Evolutionary conservation across 169 alveolate genomes (phyloP).

Genomic region (Eimeria falciformis): DNA sequence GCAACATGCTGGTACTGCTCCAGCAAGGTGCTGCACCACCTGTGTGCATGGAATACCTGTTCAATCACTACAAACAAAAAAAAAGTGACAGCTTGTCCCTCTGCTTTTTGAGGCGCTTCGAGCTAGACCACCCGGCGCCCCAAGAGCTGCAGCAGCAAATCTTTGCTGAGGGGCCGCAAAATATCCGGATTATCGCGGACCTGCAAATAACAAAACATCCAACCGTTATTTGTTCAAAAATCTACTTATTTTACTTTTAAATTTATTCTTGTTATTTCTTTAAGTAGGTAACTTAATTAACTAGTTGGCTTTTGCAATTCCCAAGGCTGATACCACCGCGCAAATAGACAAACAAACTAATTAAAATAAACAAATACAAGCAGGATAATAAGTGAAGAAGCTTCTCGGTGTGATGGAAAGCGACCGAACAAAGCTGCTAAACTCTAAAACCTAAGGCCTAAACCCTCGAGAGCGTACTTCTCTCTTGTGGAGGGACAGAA

Average conservation of each 20-base stretch:
- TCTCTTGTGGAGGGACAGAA: conserved; percentile 52
- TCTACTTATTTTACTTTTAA: too few species aligned
- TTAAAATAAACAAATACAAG: too few species aligned
- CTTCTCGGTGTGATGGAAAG: too few species aligned
- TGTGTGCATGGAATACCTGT: too few species aligned
- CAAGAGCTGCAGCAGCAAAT: conserved; percentile 60
- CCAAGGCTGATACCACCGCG: too few species aligned
- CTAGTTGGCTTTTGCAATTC: too few species aligned
- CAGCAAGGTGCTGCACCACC: neutral
- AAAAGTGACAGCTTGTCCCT: neutral
- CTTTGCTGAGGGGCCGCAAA: conserved; percentile 11
- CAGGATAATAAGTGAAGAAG: too few species aligned
- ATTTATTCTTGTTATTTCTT: too few species aligned
- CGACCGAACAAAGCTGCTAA: too few species aligned
- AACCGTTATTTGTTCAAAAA: too few species aligned
- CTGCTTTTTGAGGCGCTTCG: conserved; percentile 1
- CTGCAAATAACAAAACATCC: neutral
- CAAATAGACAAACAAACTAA: too few species aligned
- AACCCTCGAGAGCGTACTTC: conserved; percentile 17
- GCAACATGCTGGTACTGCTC: conserved; percentile 7
- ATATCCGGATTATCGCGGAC: conserved; percentile 31
- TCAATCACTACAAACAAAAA: neutral
- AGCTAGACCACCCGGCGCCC: conserved; percentile 27
- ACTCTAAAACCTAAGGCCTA: conserved; percentile 18
- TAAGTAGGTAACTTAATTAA: too few species aligned